These are phyloP conservation scores for Chaetomium tenue DNA, from an alignment of 495 filamentous ascomycete genomes.

Conservation along the genomic window DNA sequence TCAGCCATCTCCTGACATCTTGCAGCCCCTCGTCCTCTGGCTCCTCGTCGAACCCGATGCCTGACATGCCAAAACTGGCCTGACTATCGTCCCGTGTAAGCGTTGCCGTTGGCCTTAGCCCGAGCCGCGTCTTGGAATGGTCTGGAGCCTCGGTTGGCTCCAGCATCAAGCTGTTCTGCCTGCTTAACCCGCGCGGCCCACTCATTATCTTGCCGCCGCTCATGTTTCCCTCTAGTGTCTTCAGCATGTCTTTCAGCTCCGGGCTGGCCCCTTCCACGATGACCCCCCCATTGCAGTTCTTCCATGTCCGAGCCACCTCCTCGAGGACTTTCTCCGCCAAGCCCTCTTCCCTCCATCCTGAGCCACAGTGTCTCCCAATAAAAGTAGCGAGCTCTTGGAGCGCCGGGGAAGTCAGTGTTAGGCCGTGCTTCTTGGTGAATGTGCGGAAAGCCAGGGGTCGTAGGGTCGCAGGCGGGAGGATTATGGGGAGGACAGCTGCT, in stretches of 20 bases:
- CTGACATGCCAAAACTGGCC: conserved; percentile 62
- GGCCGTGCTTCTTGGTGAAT: conserved; percentile 95
- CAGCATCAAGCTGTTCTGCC: conserved; percentile 58
- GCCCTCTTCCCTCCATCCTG: conserved; percentile 94
- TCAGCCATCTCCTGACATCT: conserved; percentile 74
- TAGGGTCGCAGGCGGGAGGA: conserved; percentile 81
- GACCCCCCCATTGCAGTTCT: conserved; percentile 74
- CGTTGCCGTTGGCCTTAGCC: conserved; percentile 40
- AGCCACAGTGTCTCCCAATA: conserved; percentile 88
- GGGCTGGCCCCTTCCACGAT: conserved; percentile 82
- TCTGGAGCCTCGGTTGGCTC: conserved; percentile 42
- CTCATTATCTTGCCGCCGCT: conserved; percentile 66
- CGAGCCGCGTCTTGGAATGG: conserved; percentile 43
- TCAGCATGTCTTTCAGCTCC: conserved; percentile 75
- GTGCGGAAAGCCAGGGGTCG: conserved; percentile 91
- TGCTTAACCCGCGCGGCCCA: conserved; percentile 48
- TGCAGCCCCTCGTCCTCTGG: conserved; percentile 55
- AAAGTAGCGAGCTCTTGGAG: conserved; percentile 81
- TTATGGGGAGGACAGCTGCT: conserved; percentile 78
- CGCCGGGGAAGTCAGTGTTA: conserved; percentile 87
- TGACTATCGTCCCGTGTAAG: conserved; percentile 57
- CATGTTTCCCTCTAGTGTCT: conserved; percentile 79
- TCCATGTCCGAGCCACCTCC: conserved; percentile 87
- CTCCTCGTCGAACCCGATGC: conserved; percentile 59
- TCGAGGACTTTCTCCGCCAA: conserved; percentile 89